Base-by-base conservation (phyloP, 345 rosid species). In the Mangifera indica region DNA sequence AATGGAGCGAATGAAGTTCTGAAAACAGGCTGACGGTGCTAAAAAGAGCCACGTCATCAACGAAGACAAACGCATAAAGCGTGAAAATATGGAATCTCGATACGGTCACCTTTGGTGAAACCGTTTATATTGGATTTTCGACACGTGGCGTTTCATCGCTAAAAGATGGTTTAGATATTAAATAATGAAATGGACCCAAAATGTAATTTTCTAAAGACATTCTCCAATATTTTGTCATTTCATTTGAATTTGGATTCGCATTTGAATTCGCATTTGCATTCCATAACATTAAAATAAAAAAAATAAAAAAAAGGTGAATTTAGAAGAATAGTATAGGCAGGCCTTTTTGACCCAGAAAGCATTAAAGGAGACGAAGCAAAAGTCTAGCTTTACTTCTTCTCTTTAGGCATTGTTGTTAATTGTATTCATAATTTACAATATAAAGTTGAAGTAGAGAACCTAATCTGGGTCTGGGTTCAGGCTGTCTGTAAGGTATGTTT, bases 21-120 rank as follows among this genome's bases (percentile, higher is more conserved):
- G 55, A 69, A 69, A 73, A 45, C 67, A 68, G 29, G 74, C 66
- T 48, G 87, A 81, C 84, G 90, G 81, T 83, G 84, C 81, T 37
- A 84, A 56, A 74, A 22, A 40, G 66, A 62, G 72, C 89, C 92
- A 86, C 88, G 88, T 90, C 89, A 86, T 74, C 81, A 71, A 60
- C 80, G 48, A 63, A 55, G 83, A 80, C 75, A 76, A 81, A 81
- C 79, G 89, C 84, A 81, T 60, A 69, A 76, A 58, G 89, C 86
- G 84, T 84, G 89, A 85, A 83, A 63, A 76, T 71, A 72, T 67
- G 76, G 69, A 75, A 74, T 73, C 82, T 77, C 63, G 69, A 79
- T 75, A 81, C 71, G 40, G 77, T 69, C 60, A 64, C 56, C 74
- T 32, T 66, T 34, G 48, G 63, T 54, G 78, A 64, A 48, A 32